Evolutionary conservation across 164 flowering plant genomes (phyloP).

Genomic region (Kingdonia uniflora): DNA sequence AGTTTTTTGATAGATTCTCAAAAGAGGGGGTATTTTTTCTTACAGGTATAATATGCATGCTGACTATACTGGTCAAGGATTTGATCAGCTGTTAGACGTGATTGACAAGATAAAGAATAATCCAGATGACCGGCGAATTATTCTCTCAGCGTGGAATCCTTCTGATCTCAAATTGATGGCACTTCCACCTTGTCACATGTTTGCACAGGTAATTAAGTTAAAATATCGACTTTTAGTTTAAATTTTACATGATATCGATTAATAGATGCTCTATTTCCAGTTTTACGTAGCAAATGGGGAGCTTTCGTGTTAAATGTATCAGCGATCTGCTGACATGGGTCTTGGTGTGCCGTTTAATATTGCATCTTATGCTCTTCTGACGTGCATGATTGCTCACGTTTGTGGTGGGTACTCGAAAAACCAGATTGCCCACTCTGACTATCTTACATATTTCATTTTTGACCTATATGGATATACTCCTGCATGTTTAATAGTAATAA

Average conservation of each 20-base stretch:
- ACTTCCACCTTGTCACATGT: conserved; percentile 97
- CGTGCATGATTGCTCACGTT: conserved; percentile 93
- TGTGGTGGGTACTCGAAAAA: conserved; percentile 59
- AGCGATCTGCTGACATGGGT: conserved; percentile 96
- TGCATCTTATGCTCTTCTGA: conserved; percentile 84
- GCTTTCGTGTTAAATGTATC: conserved; percentile 94
- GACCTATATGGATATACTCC: too few species aligned
- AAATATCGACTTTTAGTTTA: neutral
- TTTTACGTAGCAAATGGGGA: conserved; percentile 87
- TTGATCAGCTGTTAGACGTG: conserved; percentile 84
- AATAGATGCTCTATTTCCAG: conserved; percentile 29
- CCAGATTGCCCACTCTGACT: too few species aligned
- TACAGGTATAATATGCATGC: conserved; percentile 92
- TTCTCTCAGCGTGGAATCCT: conserved; percentile 96
- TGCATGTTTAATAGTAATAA: too few species aligned
- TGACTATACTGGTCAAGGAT: conserved; percentile 89
- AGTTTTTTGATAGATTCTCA: conserved; percentile 6
- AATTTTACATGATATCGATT: neutral
- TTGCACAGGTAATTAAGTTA: conserved; percentile 54
- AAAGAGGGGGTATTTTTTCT: neutral
- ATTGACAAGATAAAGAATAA: conserved; percentile 74
- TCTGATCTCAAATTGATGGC: conserved; percentile 91
- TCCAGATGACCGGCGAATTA: conserved; percentile 71
- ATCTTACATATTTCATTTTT: too few species aligned
- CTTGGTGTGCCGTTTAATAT: conserved; percentile 95